Evolutionary conservation across 495 filamentous ascomycete species (phyloP).

Genomic region (Aspergillus homomorphus): DNA sequence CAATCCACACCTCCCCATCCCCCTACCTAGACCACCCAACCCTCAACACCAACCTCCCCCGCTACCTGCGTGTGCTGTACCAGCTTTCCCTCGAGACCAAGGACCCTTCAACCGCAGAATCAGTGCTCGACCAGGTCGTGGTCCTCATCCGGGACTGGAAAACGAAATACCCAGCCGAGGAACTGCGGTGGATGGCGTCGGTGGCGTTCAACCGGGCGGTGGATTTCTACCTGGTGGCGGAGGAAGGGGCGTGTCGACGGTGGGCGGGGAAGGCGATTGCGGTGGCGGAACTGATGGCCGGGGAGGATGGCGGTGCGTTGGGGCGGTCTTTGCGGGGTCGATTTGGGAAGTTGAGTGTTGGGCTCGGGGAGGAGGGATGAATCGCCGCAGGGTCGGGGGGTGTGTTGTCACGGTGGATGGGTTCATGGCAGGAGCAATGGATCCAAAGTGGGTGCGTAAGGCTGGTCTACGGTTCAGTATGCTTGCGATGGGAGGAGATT

Average conservation of each 20-base stretch:
- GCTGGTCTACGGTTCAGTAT: too few relatives aligned
- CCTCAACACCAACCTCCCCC: constrained; percentile 48
- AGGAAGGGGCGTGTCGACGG: constrained; percentile 53
- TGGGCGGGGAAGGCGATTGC: constrained; percentile 68
- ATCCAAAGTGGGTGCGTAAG: too few relatives aligned
- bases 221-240: constrained; percentile 60
- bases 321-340: constrained; percentile 53
- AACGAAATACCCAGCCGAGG: constrained; percentile 57
- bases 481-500: too few relatives aligned
- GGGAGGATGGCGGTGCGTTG: constrained; percentile 42
- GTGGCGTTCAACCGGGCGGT: constrained; percentile 73
- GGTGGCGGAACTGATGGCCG: constrained; percentile 52
- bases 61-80: constrained; percentile 72
- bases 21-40: constrained; percentile 4
- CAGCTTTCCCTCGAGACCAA: constrained; percentile 51
- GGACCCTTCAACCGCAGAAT: constrained; percentile 24
- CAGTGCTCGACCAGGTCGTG: constrained; percentile 48
- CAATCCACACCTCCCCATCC: constrained; percentile 16
- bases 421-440: too few relatives aligned
- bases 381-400: too few relatives aligned
- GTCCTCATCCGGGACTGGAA: constrained; percentile 37
- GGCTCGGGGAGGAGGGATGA: neutral
- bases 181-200: constrained; percentile 75
- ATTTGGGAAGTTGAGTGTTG: constrained; percentile 43
- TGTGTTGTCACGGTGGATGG: too few relatives aligned